Conservation (phyloP, 2,329 filamentous ascomycete genomes). For the Pyricularia sp. region DNA sequence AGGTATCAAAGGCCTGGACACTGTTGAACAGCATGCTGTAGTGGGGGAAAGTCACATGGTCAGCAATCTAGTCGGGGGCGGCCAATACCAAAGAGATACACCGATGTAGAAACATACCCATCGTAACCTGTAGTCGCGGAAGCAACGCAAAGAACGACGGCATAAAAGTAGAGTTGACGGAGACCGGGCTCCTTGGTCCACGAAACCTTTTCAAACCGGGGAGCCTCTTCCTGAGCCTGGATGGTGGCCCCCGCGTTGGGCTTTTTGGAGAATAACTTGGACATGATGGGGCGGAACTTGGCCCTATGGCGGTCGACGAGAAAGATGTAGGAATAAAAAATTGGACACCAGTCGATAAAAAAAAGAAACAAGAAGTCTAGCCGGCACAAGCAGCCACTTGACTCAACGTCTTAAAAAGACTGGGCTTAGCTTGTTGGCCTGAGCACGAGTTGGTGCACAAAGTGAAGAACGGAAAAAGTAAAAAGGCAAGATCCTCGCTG, state of each 20-base stretch:
- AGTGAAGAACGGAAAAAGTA: background rate
- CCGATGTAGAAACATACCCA: slow-evolving; percentile 27
- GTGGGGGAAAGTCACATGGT: background rate
- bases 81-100: too few relatives aligned
- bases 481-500: background rate
- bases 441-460: background rate
- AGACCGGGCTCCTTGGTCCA: slow-evolving; percentile 47
- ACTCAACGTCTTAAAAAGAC: background rate
- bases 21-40: slow-evolving; percentile 34
- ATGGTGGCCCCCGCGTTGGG: slow-evolving; percentile 14
- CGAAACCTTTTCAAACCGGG: slow-evolving; percentile 37
- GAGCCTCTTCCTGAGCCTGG: slow-evolving; percentile 35
- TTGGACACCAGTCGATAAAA: background rate
- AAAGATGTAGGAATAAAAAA: background rate
- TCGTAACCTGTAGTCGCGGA: slow-evolving; percentile 49
- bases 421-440: background rate
- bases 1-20: slow-evolving; percentile 32
- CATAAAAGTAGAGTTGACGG: slow-evolving; percentile 44
- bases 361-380: background rate
- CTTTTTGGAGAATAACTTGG: slow-evolving; percentile 18
- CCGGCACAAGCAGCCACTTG: background rate
- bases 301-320: background rate
- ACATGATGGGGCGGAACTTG: slow-evolving; percentile 10
- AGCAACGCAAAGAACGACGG: slow-evolving; percentile 39
- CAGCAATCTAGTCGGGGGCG: background rate